A percentile compares a stretch with the other conserved stretches of the same genome.
These are phyloP conservation scores for Pseudonectria buxi DNA, from an alignment of 2,329 filamentous ascomycete genomes.

Conservation along the genomic window DNA sequence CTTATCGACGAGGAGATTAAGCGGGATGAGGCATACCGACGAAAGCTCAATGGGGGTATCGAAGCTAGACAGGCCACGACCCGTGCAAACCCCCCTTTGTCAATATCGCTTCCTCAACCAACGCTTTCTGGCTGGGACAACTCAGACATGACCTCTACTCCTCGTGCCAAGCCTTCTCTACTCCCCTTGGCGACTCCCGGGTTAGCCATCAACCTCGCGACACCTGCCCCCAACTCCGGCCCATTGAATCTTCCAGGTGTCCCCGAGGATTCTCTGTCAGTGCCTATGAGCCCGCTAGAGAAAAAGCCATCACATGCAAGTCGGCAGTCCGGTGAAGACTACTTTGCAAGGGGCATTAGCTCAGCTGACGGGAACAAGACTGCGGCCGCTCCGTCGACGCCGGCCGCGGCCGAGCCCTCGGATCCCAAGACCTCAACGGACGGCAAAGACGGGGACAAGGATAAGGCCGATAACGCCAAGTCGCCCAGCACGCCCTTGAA, in stretches of 20 bases:
- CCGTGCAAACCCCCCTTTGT: conserved; percentile 51
- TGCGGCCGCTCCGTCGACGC: conserved; percentile 39
- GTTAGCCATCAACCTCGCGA: conserved; percentile 70
- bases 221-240: conserved; percentile 41
- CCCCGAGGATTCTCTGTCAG: conserved; percentile 39
- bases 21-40: conserved; percentile 69
- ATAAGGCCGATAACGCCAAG: conserved; percentile 51
- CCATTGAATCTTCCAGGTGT: conserved; percentile 36
- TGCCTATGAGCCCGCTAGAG: conserved; percentile 42
- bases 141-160: conserved; percentile 47
- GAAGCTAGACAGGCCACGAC: conserved; percentile 52
- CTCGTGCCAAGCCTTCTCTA: conserved; percentile 58
- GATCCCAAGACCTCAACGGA: conserved; percentile 45
- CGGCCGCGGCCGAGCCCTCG: conserved; percentile 37
- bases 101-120: conserved; percentile 43
- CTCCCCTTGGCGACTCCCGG: conserved; percentile 64
- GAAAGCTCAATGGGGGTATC: conserved; percentile 56
- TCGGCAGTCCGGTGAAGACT: conserved; percentile 65
- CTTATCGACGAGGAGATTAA: conserved; percentile 86
- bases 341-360: conserved; percentile 62
- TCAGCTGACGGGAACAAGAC: conserved; percentile 42
- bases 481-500: conserved; percentile 63
- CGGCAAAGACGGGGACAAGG: conserved; percentile 42
- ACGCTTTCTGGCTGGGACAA: conserved; percentile 30
- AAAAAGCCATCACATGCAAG: conserved; percentile 50